These are phyloP conservation scores for Yamagishiella unicocca DNA, from an alignment of 139 green algal genomes.

Conservation along the genomic window DNA sequence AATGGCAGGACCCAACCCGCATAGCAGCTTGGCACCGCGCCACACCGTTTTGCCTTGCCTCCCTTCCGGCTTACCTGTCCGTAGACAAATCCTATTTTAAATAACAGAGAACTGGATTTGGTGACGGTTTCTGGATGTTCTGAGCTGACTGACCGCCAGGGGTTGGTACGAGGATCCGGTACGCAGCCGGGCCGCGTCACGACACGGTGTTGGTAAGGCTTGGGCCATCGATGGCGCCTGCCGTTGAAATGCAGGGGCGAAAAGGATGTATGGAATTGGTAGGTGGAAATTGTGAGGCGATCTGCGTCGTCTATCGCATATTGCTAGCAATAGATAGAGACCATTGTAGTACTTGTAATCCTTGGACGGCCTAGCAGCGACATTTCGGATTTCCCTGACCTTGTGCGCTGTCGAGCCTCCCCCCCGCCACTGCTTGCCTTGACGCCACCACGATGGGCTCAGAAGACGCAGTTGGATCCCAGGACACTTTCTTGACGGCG, in stretches of 20 bases:
- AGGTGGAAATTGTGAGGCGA: not conserved
- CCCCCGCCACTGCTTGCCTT: not conserved
- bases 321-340: too few relatives aligned
- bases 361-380: not conserved
- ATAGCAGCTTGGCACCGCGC: not conserved
- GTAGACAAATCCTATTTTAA: slow-evolving; percentile 28
- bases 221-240: slow-evolving; percentile 41
- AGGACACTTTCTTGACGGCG: slow-evolving; percentile 21
- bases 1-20: not conserved
- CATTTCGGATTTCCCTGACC: not conserved
- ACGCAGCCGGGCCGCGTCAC: not conserved
- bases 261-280: not conserved
- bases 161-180: slow-evolving; percentile 24
- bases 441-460: slow-evolving; percentile 33
- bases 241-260: not conserved
- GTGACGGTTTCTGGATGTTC: slow-evolving; percentile 37
- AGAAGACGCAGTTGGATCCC: slow-evolving; percentile 5
- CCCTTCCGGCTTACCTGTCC: slow-evolving; percentile 10
- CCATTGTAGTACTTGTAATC: too few relatives aligned
- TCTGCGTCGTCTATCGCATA: too few relatives aligned
- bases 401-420: not conserved
- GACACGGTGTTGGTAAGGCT: slow-evolving; percentile 35
- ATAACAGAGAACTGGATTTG: slow-evolving; percentile 35
- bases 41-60: not conserved
- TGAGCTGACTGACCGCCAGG: slow-evolving; percentile 28